A percentile compares a stretch with the other conserved stretches of the same genome.
phyloP scores from a whole-genome alignment of 108 stramenopile species.

The Cyclotella atomus region DNA sequence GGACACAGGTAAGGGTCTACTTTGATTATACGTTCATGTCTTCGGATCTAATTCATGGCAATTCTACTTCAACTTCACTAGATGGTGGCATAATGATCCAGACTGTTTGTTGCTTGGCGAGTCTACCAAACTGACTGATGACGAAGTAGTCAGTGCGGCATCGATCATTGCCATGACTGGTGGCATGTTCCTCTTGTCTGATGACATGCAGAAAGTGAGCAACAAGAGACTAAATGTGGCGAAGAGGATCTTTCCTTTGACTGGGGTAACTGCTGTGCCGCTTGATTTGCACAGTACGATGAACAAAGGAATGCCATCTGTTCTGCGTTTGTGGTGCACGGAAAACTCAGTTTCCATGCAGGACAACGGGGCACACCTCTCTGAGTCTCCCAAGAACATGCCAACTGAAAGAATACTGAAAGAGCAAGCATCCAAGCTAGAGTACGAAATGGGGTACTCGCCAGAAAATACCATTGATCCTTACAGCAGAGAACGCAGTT shows the following conservation, averaged over 20 bases:
- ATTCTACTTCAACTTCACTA: not conserved
- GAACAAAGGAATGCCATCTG: conserved; percentile 72
- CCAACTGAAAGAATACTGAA: conserved; percentile 17
- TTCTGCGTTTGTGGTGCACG: conserved; percentile 84
- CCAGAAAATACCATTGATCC: conserved; percentile 41
- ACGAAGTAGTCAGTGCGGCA: conserved; percentile 87
- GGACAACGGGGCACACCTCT: not conserved
- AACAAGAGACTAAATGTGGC: conserved; percentile 65
- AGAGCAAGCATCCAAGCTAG: conserved; percentile 40
- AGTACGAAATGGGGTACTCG: conserved; percentile 37
- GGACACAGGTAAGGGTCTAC: conserved; percentile 91
- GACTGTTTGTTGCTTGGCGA: conserved; percentile 91
- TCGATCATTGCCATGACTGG: conserved; percentile 92
- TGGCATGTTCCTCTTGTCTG: conserved; percentile 89
- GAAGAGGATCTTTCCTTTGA: conserved; percentile 83
- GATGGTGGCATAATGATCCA: conserved; percentile 96
- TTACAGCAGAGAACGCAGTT: conserved; percentile 76
- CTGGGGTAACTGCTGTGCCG: conserved; percentile 77
- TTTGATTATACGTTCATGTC: too few relatives aligned
- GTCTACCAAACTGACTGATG: conserved; percentile 79
- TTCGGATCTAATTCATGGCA: too few relatives aligned
- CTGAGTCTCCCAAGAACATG: not conserved
- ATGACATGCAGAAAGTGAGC: conserved; percentile 85
- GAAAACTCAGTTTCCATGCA: conserved; percentile 44
- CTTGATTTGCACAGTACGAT: conserved; percentile 84